Base-by-base conservation (phyloP, 2,329 filamentous ascomycete genomes). In the Exserohilum rostratum region DNA sequence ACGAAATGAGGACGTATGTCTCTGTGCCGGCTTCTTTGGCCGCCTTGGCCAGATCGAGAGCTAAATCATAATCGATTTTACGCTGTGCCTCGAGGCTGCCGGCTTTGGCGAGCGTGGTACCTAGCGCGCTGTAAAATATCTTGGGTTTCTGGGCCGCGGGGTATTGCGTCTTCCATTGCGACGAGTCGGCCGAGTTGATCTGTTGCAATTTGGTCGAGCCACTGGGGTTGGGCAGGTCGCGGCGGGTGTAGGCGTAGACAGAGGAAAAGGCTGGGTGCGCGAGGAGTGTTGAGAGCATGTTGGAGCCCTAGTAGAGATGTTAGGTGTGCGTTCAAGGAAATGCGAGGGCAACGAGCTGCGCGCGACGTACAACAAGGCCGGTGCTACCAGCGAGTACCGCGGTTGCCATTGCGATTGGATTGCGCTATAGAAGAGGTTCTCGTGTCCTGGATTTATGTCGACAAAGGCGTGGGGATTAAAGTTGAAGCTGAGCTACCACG, bases 41-140 rank as follows among this genome's bases (percentile, higher is more conserved):
- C 0, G 89, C 87, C 57, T 84, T 83, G 3, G 90, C 92, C 20
- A 96, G 81, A 61, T 88, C 87, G 44, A 96, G 75, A 76, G 96
- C 96, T 39, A 96, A 81, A 69, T 95, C 91, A 71, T 92, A 85
- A 78, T 97, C 93, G 61, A 97, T 90, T 70, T 90, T 90, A 78
- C 91, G 89, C 77, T 97, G 93, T 58, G 87, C 86, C 25, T 86
- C 88, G 61, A 96, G 78, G 53, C 89, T 82, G 57, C 93, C 93
- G 0, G 91, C 92, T 11, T 82, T 81, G 0, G 80, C 88, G 44
- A 87, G 85, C 0, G 93, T 97, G 2, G 91, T 96, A 53, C 88
- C 93, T 1, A 97, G 83, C 1, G 85, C 85, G 2, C 90, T 92
- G 77, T 93, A 86, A 78, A 95, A 87, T 61, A 89, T 79, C 1